Percentiles rank a stretch among this genome's conserved stretches.
Conservation (phyloP, 371 early-diverging fungal species). For the Syncephalastrum racemosum region DNA sequence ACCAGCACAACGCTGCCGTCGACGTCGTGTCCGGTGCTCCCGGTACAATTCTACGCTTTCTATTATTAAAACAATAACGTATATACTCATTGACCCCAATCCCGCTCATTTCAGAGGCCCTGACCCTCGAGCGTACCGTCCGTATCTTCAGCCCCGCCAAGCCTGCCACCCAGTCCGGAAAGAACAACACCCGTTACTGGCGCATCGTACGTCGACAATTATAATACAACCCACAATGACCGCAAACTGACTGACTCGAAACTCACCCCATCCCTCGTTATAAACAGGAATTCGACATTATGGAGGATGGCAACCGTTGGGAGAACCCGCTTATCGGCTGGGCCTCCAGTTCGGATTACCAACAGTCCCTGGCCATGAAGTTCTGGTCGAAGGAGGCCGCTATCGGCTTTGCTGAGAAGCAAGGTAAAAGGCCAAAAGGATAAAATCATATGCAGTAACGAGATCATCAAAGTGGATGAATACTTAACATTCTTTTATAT, state of each 20-base stretch:
- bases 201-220: constrained; percentile 47
- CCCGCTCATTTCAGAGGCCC: constrained; percentile 38
- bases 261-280: neutral
- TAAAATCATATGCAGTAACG: too few species aligned
- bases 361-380: constrained; percentile 84
- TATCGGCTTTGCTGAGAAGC: constrained; percentile 89
- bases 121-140: constrained; percentile 68
- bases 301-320: constrained; percentile 81
- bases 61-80: neutral
- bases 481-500: neutral
- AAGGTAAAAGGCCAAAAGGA: constrained; percentile 46
- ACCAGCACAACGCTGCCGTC: constrained; percentile 23
- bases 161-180: constrained; percentile 86
- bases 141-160: constrained; percentile 85
- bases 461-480: too few species aligned
- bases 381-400: constrained; percentile 89
- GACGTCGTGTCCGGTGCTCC: constrained; percentile 51
- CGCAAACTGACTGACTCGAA: too few species aligned
- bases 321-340: constrained; percentile 95
- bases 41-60: constrained; percentile 23
- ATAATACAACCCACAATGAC: too few species aligned
- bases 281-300: constrained; percentile 62
- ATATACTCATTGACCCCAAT: neutral
- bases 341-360: constrained; percentile 89
- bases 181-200: constrained; percentile 79